phyloP scores from a whole-genome alignment of 768 basidiomycete species.

The Butyriboletus loyo region DNA sequence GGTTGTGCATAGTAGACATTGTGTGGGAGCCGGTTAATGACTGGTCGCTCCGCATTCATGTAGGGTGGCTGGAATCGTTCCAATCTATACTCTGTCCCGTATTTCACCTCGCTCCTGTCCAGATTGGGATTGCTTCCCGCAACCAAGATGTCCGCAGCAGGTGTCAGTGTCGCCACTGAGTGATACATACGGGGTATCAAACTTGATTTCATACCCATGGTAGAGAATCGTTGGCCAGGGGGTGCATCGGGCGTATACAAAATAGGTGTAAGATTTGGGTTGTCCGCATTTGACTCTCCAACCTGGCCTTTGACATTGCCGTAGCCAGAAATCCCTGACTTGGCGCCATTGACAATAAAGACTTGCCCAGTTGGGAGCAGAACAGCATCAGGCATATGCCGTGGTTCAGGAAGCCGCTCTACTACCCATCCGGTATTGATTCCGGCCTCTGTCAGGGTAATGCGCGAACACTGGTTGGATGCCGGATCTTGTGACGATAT shows the following conservation, averaged over 20 bases:
- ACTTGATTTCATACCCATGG: conserved; percentile 57
- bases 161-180: conserved; percentile 78
- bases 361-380: conserved; percentile 74
- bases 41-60: conserved; percentile 59
- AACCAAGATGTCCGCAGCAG: conserved; percentile 69
- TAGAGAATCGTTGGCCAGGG: conserved; percentile 56
- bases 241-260: conserved; percentile 62
- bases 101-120: conserved; percentile 67
- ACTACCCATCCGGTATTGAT: conserved; percentile 70
- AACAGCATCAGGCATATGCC: conserved; percentile 79
- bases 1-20: conserved; percentile 45
- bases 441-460: conserved; percentile 61
- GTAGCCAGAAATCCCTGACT: conserved; percentile 72
- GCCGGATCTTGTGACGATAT: conserved; percentile 74
- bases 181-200: conserved; percentile 76
- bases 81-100: conserved; percentile 85
- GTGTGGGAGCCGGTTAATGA: conserved; percentile 35
- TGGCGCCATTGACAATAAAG: conserved; percentile 74
- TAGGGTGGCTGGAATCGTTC: conserved; percentile 88
- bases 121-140: conserved; percentile 84
- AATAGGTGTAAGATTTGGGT: conserved; percentile 65
- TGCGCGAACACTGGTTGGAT: conserved; percentile 68
- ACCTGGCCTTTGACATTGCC: conserved; percentile 68
- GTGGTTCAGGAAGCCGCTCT: conserved; percentile 70
- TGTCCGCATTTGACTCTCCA: conserved; percentile 75